Evolutionary conservation across 2,329 filamentous ascomycete genomes (phyloP).

Genomic region (Sporothrix phasma): DNA sequence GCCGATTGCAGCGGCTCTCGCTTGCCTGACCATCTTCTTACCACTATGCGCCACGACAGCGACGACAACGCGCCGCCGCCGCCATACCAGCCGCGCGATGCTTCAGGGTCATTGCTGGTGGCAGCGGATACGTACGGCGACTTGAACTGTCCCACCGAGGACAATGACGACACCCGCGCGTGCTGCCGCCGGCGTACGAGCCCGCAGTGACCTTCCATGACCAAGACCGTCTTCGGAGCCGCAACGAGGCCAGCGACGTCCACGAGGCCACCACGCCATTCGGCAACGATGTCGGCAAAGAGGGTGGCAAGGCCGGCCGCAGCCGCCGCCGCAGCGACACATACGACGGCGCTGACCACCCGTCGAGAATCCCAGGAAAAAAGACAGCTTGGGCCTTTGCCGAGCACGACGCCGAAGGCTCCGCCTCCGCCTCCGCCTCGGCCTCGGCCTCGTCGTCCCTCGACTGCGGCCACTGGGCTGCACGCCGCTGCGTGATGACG

Average conservation of each 20-base stretch:
- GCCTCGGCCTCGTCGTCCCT: not conserved
- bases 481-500: slow-evolving; percentile 6
- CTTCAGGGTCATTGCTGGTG: not conserved
- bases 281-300: no score
- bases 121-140: not conserved
- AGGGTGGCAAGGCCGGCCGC: no score
- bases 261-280: no score
- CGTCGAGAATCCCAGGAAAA: no score
- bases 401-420: not conserved
- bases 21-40: not conserved
- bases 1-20: no score
- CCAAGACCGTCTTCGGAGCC: not conserved
- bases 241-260: not conserved
- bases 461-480: slow-evolving; percentile 10
- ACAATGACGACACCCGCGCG: not conserved
- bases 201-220: not conserved
- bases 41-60: not conserved
- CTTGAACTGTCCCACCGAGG: not conserved
- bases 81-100: not conserved
- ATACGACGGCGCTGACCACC: no score
- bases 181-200: slow-evolving; percentile 4
- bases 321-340: no score
- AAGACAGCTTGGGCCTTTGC: no score
- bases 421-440: no score
- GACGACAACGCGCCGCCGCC: not conserved